These are phyloP conservation scores for Eimeria nieschulzi DNA, from an alignment of 169 alveolate species.

Conservation along the genomic window DNA sequence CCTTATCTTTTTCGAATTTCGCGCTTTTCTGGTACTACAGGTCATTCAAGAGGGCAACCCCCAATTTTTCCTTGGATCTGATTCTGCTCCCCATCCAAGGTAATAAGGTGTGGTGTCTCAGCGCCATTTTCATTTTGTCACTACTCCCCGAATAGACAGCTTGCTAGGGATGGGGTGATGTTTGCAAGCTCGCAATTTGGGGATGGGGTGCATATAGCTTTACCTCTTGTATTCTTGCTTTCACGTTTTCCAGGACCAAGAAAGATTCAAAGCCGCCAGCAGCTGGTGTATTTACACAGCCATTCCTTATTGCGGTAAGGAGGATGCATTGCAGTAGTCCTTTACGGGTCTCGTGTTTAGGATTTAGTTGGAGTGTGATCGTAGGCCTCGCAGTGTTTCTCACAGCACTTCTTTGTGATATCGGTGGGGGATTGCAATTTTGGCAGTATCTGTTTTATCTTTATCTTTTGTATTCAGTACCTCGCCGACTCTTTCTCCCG, in stretches of 20 bases:
- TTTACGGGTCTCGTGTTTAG: background rate
- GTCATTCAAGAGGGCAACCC: constrained; percentile 75
- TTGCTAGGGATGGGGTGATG: too few species aligned
- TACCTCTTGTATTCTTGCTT: background rate
- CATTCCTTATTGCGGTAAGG: constrained; percentile 72
- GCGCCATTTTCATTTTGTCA: background rate
- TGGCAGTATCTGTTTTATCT: background rate
- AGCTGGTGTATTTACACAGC: constrained; percentile 77
- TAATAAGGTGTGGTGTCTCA: background rate
- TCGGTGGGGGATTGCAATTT: background rate
- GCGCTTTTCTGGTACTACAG: constrained; percentile 1
- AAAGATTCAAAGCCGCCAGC: constrained; percentile 71
- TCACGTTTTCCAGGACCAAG: constrained; percentile 29
- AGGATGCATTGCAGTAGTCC: background rate
- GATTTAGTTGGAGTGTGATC: background rate
- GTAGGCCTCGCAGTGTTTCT: background rate
- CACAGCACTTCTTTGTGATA: background rate
- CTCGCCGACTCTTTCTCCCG: constrained; percentile 70
- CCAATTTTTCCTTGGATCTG: constrained; percentile 78
- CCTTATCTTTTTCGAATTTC: background rate
- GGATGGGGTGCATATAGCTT: too few species aligned
- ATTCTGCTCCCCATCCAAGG: constrained; percentile 79
- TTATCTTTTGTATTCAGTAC: constrained; percentile 64
- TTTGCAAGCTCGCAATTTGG: background rate
- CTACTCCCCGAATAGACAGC: too few species aligned